Evolutionary conservation across 140 eudicot genomes (phyloP), one percentile per base, ranked within the genome.

Genomic region (Stevia rebaudiana): DNA sequence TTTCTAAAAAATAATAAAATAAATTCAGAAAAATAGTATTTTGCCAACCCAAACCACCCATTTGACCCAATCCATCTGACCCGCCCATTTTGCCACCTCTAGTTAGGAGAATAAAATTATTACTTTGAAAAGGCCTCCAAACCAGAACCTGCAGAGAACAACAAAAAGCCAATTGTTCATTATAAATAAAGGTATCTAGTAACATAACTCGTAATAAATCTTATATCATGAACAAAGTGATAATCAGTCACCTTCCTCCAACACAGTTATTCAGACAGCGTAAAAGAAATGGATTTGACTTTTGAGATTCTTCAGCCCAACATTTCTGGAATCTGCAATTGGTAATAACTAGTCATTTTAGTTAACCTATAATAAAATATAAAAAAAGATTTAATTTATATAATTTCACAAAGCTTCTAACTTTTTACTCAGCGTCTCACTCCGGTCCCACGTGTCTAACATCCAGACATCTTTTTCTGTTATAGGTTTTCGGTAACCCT

Each of bases 401-500:
- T 41, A 30, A 65, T 30, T 53, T 55, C 67, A 70, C 62, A 67
- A n/a, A 64, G 69, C 13, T 68, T 53, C 80, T 23, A 56, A 90
- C 97, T 73, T 75, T 63, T 66, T 81, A 69, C 78, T 78, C 67
- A 92, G 75, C 63, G 80, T 85, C 70, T 92, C 95, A 33, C 87
- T 81, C 61, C 60, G 86, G 73, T 92, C 98, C 98, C 98, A 92
- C 52, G 92, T 74, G 60, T 92, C 98, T 47, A 87, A 73, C 60
- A 82, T 80, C 98, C 98, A 92, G 17, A 92, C 86, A 85, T 92
- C 95, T 75, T 92, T 92, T 74, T 88, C 98, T 6, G 94, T 92
- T 53, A 92, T 78, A 23, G 98, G 98, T 66, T 84, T 82, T 77
- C 64, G 83, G 72, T 85, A 85, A 13, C 98, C 98, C 50, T 78